Evolutionary conservation across 495 filamentous ascomycete species (phyloP), one percentile per base, ranked within the genome.

Genomic region (Talaromyces proteolyticus): DNA sequence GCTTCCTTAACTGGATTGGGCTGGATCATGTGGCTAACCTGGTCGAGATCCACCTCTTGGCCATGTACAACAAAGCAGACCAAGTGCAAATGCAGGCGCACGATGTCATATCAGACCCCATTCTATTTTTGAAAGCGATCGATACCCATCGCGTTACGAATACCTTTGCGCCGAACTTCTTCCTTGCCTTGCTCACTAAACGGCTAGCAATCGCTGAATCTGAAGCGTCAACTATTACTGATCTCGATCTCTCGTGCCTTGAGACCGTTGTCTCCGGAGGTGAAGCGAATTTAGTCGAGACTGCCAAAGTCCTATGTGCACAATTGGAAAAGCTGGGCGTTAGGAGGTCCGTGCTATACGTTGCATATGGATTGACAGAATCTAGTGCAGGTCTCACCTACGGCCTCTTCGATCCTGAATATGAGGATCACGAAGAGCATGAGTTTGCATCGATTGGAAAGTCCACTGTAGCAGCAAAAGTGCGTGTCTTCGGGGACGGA

Each of bases 81-180:
- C 78, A 82, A 46, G 53, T 84, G 26, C 76, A 81, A 23, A 63
- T 77, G 11, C 57, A 51, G 0, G 59, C 68, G 0, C 39, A 62
- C 1, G 69, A 74, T 29, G 37, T 84, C 6, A 43, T 82, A 0
- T 36, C 57, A 0, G 50, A 66, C 6, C 79, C 80, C 0, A 18
- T 57, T 2, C 14, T 42, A 2, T 72, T 79, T 42, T 46, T 81
- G 0, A 47, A 70, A 8, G 56, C 75, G 6, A 44, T 78, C 7
- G 54, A 61, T 37, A 45, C 53, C 1, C 70, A 81, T 53, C 61
- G 57, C 8, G 71, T 79, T 2, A 62, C 71, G 2, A 56, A 61
- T 7, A 68, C 70, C 0, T 84, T 82, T 54, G 75, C 77, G 0
- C 78, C 80, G 0, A 80, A 84, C 51, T 82, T 80, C 66, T 76